Evolutionary conservation across 2,329 filamentous ascomycete genomes (phyloP).

Genomic region (Achaetomium macrosporum): DNA sequence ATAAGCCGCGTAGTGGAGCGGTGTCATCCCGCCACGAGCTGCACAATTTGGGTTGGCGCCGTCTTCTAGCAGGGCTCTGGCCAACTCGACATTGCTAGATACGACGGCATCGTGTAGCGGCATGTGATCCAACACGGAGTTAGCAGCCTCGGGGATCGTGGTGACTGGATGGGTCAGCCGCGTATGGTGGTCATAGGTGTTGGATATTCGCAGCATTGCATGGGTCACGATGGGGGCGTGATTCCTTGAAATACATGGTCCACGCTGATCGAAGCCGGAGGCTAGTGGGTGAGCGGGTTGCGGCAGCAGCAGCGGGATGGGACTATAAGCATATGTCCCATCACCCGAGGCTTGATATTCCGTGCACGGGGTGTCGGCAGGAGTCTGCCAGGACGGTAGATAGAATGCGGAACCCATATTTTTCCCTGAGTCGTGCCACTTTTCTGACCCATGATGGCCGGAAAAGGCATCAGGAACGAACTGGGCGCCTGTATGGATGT

Average conservation of each 20-base stretch:
- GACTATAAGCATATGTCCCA: not conserved
- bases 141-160: not conserved
- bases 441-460: not conserved
- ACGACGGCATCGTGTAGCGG: conserved; percentile 12
- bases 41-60: conserved; percentile 6
- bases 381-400: not conserved
- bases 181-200: not conserved
- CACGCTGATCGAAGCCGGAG: not conserved
- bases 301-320: not conserved
- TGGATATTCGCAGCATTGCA: not conserved
- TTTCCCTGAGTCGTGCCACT: not conserved
- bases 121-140: not conserved
- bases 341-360: not conserved
- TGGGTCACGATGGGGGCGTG: not conserved
- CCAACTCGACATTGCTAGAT: not conserved
- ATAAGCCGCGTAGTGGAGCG: conserved; percentile 15
- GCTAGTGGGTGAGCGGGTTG: not conserved
- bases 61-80: not conserved
- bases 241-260: not conserved
- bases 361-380: not conserved
- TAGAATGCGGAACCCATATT: not conserved
- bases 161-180: not conserved
- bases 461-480: not conserved
- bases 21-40: conserved; percentile 9
- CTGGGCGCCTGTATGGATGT: not conserved